Percentiles rank a stretch among this genome's conserved stretches.
Conservation (phyloP, 768 basidiomycete species). For the Tephrocybe sp. region DNA sequence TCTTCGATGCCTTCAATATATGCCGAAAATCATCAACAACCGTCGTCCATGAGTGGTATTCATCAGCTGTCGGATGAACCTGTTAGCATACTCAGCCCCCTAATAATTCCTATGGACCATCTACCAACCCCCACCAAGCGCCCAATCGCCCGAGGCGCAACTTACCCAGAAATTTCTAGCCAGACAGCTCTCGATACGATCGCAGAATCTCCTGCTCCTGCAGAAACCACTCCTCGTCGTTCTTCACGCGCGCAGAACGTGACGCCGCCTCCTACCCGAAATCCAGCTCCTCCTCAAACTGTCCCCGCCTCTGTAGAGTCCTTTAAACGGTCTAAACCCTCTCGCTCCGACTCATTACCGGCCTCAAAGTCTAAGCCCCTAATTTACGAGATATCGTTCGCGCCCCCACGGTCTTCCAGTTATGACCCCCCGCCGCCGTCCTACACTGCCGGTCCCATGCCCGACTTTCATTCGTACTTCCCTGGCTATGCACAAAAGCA, state of each 20-base stretch:
- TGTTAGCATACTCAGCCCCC: slow-evolving; percentile 43
- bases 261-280: too few species aligned
- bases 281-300: background rate
- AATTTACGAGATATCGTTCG: background rate
- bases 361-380: background rate
- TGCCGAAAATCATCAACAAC: slow-evolving; percentile 4
- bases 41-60: slow-evolving; percentile 25
- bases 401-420: too few species aligned
- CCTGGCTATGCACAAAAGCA: too few species aligned
- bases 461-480: too few species aligned
- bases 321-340: background rate
- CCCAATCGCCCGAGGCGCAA: slow-evolving; percentile 29
- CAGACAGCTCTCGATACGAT: slow-evolving; percentile 37
- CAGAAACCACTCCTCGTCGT: background rate
- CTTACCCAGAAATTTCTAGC: slow-evolving; percentile 29
- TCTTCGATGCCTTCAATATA: slow-evolving; percentile 30
- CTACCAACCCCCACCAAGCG: slow-evolving; percentile 23
- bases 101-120: slow-evolving; percentile 31
- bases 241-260: slow-evolving; percentile 1
- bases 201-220: slow-evolving; percentile 26
- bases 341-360: slow-evolving; percentile 11
- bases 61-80: slow-evolving; percentile 47
- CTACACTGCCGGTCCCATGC: too few species aligned
- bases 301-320: slow-evolving; percentile 9
- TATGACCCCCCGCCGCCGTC: too few species aligned